Evolutionary conservation across 257 asterid species (phyloP), one percentile per base, ranked within the genome.

Genomic region (Jacaranda copaia): DNA sequence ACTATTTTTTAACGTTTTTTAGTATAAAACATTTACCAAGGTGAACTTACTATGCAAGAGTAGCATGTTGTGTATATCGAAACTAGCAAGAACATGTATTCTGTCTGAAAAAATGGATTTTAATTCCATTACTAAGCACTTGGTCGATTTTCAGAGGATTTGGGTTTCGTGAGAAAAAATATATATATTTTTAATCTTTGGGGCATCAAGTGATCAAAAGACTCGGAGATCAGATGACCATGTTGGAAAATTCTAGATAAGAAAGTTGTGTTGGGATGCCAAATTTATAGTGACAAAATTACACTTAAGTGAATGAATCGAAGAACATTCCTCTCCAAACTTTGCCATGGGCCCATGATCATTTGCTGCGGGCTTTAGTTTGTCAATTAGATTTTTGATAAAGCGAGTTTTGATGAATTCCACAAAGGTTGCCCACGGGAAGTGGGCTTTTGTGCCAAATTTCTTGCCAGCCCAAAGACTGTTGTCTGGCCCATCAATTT

Each of bases 181-280:
- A n/a, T 16, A n/a, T 2, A 16, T 4, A 52, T 71, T 5, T 8
- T 40, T 1, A n/a, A 4, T 16, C 39, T 39, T 6, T 38, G 1
- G 57, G 70, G 12, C 59, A 25, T 48, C 71, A 74, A 74, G 72
- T 75, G 57, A 25, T 25, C 32, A 48, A 66, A 45, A 46, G 70
- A 45, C 46, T 68, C 64, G 62, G 18, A 57, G 9, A 53, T 56
- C 61, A n/a, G 16, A 40, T 13, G 48, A 73, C 25, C 14, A 25
- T 46, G 78, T 46, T 60, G 14, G 38, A 32, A 46, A 15, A 62
- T 74, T 13, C 11, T 0, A 66, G 38, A 66, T 42, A 18, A 43
- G 55, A 66, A 66, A n/a, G 4, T 66, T 42, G 58, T 68, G 58
- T 4, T 62, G 12, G 55, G 73, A 6, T 20, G 35, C 53, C 32